Conservation (phyloP, 2,329 filamentous ascomycete genomes). For the Cercospora nicotianae region DNA sequence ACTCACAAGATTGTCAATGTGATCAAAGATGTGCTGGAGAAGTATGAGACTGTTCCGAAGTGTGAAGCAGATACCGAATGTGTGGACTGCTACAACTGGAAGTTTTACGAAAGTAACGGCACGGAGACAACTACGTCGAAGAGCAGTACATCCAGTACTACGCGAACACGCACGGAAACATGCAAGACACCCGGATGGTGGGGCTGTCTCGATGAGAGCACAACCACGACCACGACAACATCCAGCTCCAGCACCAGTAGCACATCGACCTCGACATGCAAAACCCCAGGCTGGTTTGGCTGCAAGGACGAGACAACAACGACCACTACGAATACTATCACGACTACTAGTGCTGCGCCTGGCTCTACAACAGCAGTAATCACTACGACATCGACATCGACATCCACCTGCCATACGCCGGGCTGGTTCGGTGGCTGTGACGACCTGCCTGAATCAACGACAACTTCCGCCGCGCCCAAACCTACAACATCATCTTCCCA, state of each 20-base stretch:
- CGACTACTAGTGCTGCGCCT: conserved; percentile 29
- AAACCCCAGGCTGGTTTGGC: conserved; percentile 66
- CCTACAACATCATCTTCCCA: conserved; percentile 20
- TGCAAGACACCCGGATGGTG: conserved; percentile 94
- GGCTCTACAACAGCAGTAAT: conserved; percentile 27
- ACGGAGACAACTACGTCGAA: conserved; percentile 68
- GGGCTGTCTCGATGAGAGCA: conserved; percentile 69
- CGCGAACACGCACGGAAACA: conserved; percentile 73
- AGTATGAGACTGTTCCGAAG: conserved; percentile 76
- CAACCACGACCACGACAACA: conserved; percentile 45
- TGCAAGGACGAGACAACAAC: conserved; percentile 58
- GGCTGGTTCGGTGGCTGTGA: conserved; percentile 81
- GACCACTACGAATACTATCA: conserved; percentile 35
- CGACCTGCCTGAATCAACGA: conserved; percentile 53
- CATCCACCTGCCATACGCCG: conserved; percentile 82
- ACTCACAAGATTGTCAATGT: conserved; percentile 89
- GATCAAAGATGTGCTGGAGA: conserved; percentile 81
- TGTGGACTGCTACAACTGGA: conserved; percentile 89
- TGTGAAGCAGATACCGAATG: conserved; percentile 76
- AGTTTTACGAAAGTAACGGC: conserved; percentile 90
- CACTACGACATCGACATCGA: conserved; percentile 59
- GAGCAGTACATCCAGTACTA: conserved; percentile 56
- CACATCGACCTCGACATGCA: conserved; percentile 55
- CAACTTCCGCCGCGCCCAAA: conserved; percentile 19
- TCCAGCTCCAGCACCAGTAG: conserved; percentile 39